phyloP scores from a whole-genome alignment of 140 eudicot species.

The Ambrosia hybrid region DNA sequence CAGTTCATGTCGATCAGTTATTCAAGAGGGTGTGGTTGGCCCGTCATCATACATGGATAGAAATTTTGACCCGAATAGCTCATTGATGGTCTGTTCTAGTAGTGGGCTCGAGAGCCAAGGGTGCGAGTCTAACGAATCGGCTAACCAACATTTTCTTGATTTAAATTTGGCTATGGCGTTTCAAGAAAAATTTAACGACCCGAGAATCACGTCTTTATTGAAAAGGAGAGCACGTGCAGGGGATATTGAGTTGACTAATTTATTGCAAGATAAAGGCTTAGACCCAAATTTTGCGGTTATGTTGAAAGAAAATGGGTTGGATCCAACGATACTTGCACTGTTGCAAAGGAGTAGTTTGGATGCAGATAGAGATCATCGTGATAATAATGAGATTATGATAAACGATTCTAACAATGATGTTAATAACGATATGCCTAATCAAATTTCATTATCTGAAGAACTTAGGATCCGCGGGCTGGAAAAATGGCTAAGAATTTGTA shows the following conservation, averaged over 20 bases:
- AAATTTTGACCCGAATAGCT: slow-evolving; percentile 45
- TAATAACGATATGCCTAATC: slow-evolving; percentile 64
- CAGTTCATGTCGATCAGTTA: slow-evolving; percentile 78
- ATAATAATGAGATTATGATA: slow-evolving; percentile 58
- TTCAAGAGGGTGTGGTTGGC: slow-evolving; percentile 77
- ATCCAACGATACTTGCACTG: slow-evolving; percentile 83
- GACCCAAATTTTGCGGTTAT: slow-evolving; percentile 97
- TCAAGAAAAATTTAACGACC: slow-evolving; percentile 86
- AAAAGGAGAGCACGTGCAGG: slow-evolving; percentile 70
- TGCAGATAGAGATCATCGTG: slow-evolving; percentile 98
- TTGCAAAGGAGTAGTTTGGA: slow-evolving; percentile 96
- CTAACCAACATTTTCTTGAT: slow-evolving; percentile 65
- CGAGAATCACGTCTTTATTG: slow-evolving; percentile 75
- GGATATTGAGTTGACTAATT: slow-evolving; percentile 68
- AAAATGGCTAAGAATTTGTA: slow-evolving; percentile 73
- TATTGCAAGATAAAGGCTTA: slow-evolving; percentile 88
- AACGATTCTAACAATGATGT: slow-evolving; percentile 59
- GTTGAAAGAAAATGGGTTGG: slow-evolving; percentile 94
- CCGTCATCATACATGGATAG: slow-evolving; percentile 27
- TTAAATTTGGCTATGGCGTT: slow-evolving; percentile 76
- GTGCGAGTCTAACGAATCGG: slow-evolving; percentile 69
- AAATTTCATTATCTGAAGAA: slow-evolving; percentile 87
- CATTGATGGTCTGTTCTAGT: slow-evolving; percentile 66
- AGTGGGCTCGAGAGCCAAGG: slow-evolving; percentile 96
- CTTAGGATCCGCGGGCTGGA: slow-evolving; percentile 85